Evolutionary conservation across 73 alveolate species (phyloP).

Genomic region (Tetrahymena malaccensis): DNA sequence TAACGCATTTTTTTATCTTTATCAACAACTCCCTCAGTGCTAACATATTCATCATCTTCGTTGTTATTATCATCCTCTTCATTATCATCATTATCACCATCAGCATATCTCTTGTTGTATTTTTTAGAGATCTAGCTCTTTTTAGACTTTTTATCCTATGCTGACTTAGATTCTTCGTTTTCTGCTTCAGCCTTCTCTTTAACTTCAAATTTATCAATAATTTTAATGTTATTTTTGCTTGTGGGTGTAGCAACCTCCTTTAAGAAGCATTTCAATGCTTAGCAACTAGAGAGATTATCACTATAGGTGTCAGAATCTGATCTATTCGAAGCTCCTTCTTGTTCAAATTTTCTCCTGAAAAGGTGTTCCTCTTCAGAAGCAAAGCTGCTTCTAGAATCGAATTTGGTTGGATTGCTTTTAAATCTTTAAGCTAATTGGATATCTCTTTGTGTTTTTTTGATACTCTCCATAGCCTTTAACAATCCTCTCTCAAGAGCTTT

Average conservation of each 20-base stretch:
- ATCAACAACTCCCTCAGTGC: neutral
- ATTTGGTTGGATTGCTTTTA: neutral
- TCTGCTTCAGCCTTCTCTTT: neutral
- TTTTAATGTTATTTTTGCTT: neutral
- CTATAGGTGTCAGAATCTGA: neutral
- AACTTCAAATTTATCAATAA: neutral
- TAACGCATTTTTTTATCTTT: neutral
- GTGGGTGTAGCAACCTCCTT: neutral
- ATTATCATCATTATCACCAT: neutral
- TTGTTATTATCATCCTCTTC: neutral
- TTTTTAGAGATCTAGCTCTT: neutral
- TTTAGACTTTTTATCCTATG: neutral
- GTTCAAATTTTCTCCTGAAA: neutral
- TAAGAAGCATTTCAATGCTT: neutral
- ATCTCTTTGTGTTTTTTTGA: neutral
- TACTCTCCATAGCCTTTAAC: neutral
- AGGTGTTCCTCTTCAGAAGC: neutral
- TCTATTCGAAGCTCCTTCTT: neutral
- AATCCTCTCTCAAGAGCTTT: neutral
- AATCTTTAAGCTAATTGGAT: neutral
- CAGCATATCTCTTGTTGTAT: neutral
- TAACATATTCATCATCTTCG: neutral
- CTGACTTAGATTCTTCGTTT: neutral
- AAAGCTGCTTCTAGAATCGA: neutral
- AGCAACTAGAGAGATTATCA: neutral